Percentiles rank a stretch among this genome's conserved stretches.
Evolutionary conservation across 208 protist species (phyloP).

Genomic region (Acanthamoeba lenticulata): DNA sequence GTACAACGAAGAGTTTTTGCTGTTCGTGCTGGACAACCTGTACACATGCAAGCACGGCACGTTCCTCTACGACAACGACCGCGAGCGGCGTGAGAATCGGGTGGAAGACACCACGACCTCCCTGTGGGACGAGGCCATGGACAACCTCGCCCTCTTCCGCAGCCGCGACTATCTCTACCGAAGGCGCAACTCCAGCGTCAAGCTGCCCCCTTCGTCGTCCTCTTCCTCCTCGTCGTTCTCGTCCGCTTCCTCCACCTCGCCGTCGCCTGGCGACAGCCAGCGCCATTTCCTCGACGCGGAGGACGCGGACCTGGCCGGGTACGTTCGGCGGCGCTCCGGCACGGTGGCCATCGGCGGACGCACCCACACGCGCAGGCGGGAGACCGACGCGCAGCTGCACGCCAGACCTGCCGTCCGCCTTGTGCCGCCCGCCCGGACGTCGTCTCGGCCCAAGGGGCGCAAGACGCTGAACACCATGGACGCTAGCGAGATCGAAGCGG

Average conservation of each 20-base stretch:
- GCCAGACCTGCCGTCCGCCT: no score
- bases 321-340: not conserved
- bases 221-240: no score
- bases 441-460: not conserved
- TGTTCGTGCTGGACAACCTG: slow-evolving; percentile 87
- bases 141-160: not conserved
- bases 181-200: not conserved
- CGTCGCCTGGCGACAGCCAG: not conserved
- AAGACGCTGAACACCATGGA: not conserved
- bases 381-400: no score
- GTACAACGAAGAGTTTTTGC: slow-evolving; percentile 92
- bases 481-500: not conserved
- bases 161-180: not conserved
- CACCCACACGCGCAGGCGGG: no score
- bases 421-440: no score
- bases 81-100: not conserved
- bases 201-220: no score
- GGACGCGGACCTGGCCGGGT: no score
- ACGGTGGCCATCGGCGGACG: not conserved
- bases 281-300: not conserved
- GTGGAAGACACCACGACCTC: not conserved
- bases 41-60: slow-evolving; percentile 88
- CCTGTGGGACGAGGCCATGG: slow-evolving; percentile 29
- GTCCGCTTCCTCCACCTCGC: no score
- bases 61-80: slow-evolving; percentile 72